Conservation (phyloP, 768 basidiomycete genomes). For the Sporobolomyces phaffii region DNA sequence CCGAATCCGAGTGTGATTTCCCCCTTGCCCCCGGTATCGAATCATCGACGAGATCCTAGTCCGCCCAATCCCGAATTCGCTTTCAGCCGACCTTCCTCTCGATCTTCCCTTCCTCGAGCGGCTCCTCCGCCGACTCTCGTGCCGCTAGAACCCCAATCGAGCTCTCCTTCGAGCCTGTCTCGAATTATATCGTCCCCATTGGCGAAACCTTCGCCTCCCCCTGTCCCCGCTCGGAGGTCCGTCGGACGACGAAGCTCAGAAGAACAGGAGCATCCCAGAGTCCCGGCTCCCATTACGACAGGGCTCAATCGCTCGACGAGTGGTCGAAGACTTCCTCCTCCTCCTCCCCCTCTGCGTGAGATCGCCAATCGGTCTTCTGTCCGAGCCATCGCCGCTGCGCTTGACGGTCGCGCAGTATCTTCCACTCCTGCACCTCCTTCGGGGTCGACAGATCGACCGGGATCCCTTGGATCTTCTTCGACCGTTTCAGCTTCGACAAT, state of each 20-base stretch:
- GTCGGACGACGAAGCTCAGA: neutral
- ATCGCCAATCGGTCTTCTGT: neutral
- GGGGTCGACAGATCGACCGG: neutral
- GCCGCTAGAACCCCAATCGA: neutral
- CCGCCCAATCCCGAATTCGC: constrained; percentile 7
- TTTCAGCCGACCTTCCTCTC: constrained; percentile 3
- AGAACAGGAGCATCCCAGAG: neutral
- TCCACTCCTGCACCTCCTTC: neutral
- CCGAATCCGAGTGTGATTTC: too few relatives aligned
- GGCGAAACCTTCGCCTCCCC: neutral
- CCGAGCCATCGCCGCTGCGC: neutral
- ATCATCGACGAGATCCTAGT: neutral
- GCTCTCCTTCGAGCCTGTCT: neutral
- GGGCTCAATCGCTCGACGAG: neutral
- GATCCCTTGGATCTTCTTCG: too few relatives aligned
- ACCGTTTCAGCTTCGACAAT: neutral
- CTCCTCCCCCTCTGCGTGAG: neutral
- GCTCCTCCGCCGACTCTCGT: neutral
- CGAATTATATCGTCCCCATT: neutral
- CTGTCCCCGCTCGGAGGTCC: neutral
- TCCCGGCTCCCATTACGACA: neutral
- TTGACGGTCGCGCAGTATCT: neutral
- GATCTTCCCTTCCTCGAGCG: neutral
- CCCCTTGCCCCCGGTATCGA: too few relatives aligned
- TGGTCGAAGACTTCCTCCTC: neutral